Evolutionary conservation across 345 rosid species (phyloP).

Genomic region (Toxicodendron radicans): DNA sequence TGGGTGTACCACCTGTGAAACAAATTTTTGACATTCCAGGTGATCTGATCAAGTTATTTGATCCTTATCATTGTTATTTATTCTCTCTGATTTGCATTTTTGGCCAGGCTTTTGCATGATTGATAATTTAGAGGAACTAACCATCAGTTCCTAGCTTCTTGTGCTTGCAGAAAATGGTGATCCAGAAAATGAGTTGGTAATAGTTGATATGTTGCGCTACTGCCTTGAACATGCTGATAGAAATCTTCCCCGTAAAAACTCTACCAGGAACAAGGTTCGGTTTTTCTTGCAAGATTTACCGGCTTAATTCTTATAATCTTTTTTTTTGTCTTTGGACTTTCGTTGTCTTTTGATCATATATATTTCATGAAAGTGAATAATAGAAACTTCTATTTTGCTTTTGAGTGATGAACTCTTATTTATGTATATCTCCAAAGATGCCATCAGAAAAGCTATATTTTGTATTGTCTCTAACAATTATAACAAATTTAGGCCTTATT

Average conservation of each 20-base stretch:
- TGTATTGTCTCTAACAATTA: neutral
- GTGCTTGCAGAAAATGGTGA: conserved; percentile 50
- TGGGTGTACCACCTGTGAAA: conserved; percentile 65
- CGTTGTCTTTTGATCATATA: neutral
- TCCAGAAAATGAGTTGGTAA: conserved; percentile 48
- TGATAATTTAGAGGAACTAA: conserved; percentile 14
- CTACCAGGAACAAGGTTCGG: conserved; percentile 41
- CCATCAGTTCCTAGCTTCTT: neutral
- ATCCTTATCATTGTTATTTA: too few species aligned
- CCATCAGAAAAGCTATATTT: neutral
- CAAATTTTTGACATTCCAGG: conserved; percentile 88
- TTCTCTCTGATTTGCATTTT: neutral
- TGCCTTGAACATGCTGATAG: conserved; percentile 82
- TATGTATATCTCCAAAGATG: neutral
- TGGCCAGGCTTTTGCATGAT: neutral
- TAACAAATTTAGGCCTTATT: neutral
- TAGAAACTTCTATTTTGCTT: neutral
- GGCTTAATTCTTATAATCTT: neutral
- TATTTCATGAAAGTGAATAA: neutral
- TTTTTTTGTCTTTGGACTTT: neutral
- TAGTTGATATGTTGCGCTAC: conserved; percentile 63
- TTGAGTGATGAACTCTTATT: neutral
- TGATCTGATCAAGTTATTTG: conserved; percentile 24
- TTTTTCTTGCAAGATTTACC: neutral
- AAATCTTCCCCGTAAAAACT: conserved; percentile 48